Percentiles rank a stretch among this genome's conserved stretches.
Evolutionary conservation across 441 rosid genomes (phyloP).

Genomic region (Eruca vesicaria): DNA sequence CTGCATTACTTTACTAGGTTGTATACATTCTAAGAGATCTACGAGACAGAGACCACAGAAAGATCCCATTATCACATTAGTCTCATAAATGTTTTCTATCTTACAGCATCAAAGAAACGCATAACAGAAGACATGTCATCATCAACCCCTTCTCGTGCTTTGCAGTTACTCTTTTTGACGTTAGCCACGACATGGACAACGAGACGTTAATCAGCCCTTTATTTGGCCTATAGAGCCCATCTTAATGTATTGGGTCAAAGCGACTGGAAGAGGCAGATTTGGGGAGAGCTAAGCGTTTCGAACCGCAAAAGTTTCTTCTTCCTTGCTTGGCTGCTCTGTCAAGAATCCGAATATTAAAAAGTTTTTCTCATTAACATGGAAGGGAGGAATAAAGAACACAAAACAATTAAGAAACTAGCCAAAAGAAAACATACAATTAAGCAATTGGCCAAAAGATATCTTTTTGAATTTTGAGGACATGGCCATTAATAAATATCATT

Average conservation of each 20-base stretch:
- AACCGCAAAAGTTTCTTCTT: conserved; percentile 23
- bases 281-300: neutral
- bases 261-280: neutral
- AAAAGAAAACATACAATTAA: neutral
- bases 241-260: neutral
- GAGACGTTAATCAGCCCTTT: neutral
- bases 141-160: neutral
- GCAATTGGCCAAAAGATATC: neutral
- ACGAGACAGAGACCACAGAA: too few species aligned
- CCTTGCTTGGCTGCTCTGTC: conserved; percentile 65
- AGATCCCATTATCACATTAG: too few species aligned
- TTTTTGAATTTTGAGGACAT: too few species aligned
- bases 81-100: too few species aligned
- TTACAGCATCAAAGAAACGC: conserved; percentile 9
- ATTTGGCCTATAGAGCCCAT: conserved; percentile 12
- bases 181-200: conserved; percentile 12
- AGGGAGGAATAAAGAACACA: conserved; percentile 45
- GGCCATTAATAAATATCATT: too few species aligned
- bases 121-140: conserved; percentile 10
- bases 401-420: neutral
- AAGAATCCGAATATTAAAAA: conserved; percentile 57
- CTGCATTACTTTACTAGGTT: conserved; percentile 7
- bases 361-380: neutral
- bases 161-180: neutral
- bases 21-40: too few species aligned